Base-by-base conservation (phyloP, 768 basidiomycete species). In the Kwoniella mangroviensis region DNA sequence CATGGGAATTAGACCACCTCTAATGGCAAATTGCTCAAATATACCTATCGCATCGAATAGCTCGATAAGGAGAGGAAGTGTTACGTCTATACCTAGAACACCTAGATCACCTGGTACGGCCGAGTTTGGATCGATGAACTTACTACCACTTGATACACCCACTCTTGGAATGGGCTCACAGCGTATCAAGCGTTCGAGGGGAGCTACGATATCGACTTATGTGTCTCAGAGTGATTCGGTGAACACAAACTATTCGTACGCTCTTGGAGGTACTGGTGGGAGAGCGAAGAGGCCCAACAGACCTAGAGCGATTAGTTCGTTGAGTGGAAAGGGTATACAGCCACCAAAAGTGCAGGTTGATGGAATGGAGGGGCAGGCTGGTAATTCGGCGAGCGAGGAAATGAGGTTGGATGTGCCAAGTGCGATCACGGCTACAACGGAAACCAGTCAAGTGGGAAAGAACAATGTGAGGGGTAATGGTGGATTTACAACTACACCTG, bases 251-350 rank as follows among this genome's bases (percentile, higher is more conserved):
- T 77, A 60, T 42, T 72, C 72, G 4, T 83, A 83, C 64, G 80
- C 78, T 1, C 70, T 83, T 1, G 83, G 83, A 12, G 83, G 83
- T 17, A 80, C 81, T 4, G 83, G 83, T n/a, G 83, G 83, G 15
- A 68, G 83, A 45, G 81, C 81, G 17, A 78, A 83, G 40, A 56
- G 82, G 51, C 1, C 63, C 55, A 6, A 56, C 42, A 64, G 67
- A 68, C 67, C 60, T 6, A 61, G 67, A 56, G 67, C 67, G 4
- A 28, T 62, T 15, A 68, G 59, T 40, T 61, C 67, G 1, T 41
- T 67, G 51, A 67, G 66, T 59, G 43, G 45, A 6, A 49, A 19
- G 19, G 45, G 45, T 49, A 19, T 11, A 15, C 45, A 54, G 2
- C 53, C 15, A 19, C 34, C 21, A 19, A 45, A 3, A 15, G 40